These are phyloP conservation scores for Hygrophila difformis DNA, from an alignment of 257 asterid species.

Conservation along the genomic window DNA sequence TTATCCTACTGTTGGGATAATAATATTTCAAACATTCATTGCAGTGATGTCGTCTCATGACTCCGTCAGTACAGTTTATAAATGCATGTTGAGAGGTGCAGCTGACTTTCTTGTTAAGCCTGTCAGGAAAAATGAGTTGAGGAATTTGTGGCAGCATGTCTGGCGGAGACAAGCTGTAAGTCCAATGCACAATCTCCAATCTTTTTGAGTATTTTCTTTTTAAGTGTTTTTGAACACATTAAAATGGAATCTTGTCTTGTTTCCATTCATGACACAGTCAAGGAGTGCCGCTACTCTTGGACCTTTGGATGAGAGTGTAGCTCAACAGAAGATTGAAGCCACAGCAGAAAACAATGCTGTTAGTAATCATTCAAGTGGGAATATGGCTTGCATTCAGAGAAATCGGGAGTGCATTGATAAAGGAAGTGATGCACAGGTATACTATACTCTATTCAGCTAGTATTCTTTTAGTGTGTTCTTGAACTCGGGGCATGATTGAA, in stretches of 20 bases:
- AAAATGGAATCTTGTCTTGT: not conserved
- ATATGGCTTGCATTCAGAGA: slow-evolving; percentile 29
- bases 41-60: slow-evolving; percentile 97
- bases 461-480: too few species aligned
- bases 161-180: slow-evolving; percentile 94
- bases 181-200: not conserved
- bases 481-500: not conserved
- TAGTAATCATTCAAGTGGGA: slow-evolving; percentile 68
- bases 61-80: slow-evolving; percentile 83
- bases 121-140: slow-evolving; percentile 79
- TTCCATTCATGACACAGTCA: slow-evolving; percentile 26
- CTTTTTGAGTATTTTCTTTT: too few species aligned
- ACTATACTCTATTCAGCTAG: not conserved
- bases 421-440: slow-evolving; percentile 91
- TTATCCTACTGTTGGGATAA: not conserved
- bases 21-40: slow-evolving; percentile 13
- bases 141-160: slow-evolving; percentile 96
- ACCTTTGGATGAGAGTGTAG: slow-evolving; percentile 64
- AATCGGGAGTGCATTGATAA: slow-evolving; percentile 57
- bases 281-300: slow-evolving; percentile 43
- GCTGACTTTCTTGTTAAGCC: slow-evolving; percentile 97
- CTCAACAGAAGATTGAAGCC: slow-evolving; percentile 62
- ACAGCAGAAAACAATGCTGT: slow-evolving; percentile 69
- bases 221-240: not conserved
- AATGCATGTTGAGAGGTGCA: slow-evolving; percentile 96